These are phyloP conservation scores for Podaxis rugospora DNA, from an alignment of 768 basidiomycete species.

Conservation along the genomic window DNA sequence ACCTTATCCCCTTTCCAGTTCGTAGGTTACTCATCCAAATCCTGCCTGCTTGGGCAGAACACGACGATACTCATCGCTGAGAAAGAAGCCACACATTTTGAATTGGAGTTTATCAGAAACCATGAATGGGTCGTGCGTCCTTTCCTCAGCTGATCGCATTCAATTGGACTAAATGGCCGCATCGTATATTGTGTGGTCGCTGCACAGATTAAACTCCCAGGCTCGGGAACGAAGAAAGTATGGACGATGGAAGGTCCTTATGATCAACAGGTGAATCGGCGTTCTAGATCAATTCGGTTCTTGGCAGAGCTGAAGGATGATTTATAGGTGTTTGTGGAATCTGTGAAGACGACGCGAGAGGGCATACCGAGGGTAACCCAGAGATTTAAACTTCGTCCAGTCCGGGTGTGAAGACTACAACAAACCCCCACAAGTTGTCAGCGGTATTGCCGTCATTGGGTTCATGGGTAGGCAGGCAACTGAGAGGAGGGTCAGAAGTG, in stretches of 20 bases:
- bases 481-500: background rate
- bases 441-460: background rate
- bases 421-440: background rate
- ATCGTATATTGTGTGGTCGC: background rate
- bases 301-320: background rate
- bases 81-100: background rate
- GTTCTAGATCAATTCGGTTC: too few species aligned
- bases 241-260: background rate
- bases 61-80: background rate
- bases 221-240: background rate
- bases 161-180: background rate
- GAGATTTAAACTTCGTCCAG: background rate
- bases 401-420: background rate
- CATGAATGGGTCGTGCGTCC: conserved; percentile 3
- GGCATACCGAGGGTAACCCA: background rate
- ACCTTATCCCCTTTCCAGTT: background rate
- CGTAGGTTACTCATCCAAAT: background rate
- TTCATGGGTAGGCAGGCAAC: too few species aligned
- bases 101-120: background rate
- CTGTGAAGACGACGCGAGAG: background rate
- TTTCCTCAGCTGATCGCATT: background rate
- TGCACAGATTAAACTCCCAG: background rate
- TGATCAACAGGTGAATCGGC: background rate
- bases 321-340: background rate
- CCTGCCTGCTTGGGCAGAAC: background rate